Base-by-base conservation (phyloP, 1,284 basidiomycete species). In the Irpex lacteus region DNA sequence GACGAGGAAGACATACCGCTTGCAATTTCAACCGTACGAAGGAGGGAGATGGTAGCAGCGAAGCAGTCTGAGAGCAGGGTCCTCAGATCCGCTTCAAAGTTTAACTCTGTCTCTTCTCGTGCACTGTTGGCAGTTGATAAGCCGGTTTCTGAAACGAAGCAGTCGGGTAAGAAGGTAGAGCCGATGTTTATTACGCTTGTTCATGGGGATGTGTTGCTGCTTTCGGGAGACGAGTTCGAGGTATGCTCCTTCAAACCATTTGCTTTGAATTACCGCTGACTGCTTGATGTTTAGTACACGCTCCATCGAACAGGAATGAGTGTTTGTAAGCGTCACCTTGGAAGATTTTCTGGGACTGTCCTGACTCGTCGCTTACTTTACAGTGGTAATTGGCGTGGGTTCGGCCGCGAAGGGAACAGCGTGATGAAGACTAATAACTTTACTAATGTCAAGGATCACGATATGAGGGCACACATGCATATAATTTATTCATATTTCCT, bases 201-300 rank as follows among this genome's bases (percentile, higher is more conserved):
- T 21, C 87, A 88, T 67, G 86, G 86, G 0, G 86, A 88, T 70
- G 73, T 82, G 61, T 67, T 85, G 5, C 69, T 86, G 40, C 72
- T 87, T 50, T 75, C 66, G 26, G 85, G 85, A 2, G 80, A 81
- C 63, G 78, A 82, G 40, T 85, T 85, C 63, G 82, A 86, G 78
- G 87, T 86, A 67, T 65, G 81, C 11, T 47, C 59, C 59, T 13
- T 19, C 50, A 13, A 18, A 26, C 32, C 18, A 26, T 11, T 15
- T n/a, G 36, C 63, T 40, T 37, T 38, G 18, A 13, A 11, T 21
- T 26, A 19, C 37, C 19, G 37, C 26, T 54, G 49, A 44, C 36
- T 7, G 36, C 59, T 64, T 59, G 9, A n/a, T 60, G 36, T 26
- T 26, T 19, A 68, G 67, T 68, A 63, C 52, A 40, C 65, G 2